These are phyloP conservation scores for Ophiostoma populinum DNA, from an alignment of 2,329 filamentous ascomycete genomes.

Conservation along the genomic window DNA sequence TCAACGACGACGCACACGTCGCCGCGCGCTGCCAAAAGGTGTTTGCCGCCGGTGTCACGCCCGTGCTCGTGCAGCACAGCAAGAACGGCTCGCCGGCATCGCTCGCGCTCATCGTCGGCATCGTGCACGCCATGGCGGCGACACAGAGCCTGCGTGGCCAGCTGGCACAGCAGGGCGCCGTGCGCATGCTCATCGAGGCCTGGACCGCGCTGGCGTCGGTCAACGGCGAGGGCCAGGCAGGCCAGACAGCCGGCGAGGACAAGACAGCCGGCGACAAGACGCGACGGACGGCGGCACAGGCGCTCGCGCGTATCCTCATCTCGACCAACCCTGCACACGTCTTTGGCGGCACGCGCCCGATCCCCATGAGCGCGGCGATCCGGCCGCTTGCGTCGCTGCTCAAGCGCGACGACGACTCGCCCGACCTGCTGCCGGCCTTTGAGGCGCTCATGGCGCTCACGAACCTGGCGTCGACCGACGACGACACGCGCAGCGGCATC, in stretches of 20 bases:
- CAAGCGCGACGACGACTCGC: constrained; percentile 21
- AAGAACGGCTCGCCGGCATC: constrained; percentile 56
- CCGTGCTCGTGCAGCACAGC: constrained; percentile 59
- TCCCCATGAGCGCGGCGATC: constrained; percentile 62
- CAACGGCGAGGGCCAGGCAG: constrained; percentile 27
- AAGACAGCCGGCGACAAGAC: constrained; percentile 14
- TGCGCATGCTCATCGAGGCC: constrained; percentile 64
- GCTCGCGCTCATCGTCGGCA: constrained; percentile 54
- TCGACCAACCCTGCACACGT: constrained; percentile 71
- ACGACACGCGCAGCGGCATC: constrained; percentile 48
- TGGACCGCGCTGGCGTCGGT: constrained; percentile 45
- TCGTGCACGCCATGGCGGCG: constrained; percentile 61
- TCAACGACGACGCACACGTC: constrained; percentile 64
- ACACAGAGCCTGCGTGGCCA: constrained; percentile 57
- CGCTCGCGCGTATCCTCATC: constrained; percentile 70
- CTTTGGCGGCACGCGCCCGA: constrained; percentile 61
- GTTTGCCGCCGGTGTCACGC: constrained; percentile 61
- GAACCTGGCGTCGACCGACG: constrained; percentile 72
- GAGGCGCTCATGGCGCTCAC: constrained; percentile 84
- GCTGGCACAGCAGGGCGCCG: constrained; percentile 84
- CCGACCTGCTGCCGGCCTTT: constrained; percentile 75
- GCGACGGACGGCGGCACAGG: constrained; percentile 53
- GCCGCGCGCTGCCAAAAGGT: constrained; percentile 57
- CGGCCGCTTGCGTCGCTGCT: constrained; percentile 65
- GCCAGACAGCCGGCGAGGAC: too few relatives aligned